These are phyloP conservation scores for Persicaria maculosa DNA, from an alignment of 148 eudicot genomes.

Conservation along the genomic window DNA sequence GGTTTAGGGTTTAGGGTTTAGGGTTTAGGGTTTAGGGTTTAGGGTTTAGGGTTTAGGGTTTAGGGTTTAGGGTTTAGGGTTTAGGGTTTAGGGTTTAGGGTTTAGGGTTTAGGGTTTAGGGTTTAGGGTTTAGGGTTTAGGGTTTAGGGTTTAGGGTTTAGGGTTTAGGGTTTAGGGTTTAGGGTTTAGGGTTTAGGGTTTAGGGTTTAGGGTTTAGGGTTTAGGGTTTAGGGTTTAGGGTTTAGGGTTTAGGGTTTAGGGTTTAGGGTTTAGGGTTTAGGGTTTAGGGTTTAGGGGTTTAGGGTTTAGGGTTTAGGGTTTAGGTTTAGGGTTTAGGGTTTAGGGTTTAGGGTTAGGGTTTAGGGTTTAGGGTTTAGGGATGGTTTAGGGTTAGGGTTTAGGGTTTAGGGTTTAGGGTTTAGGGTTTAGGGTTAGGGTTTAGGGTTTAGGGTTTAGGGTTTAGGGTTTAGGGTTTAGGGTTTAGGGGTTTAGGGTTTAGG, in stretches of 20 bases:
- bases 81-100: neutral
- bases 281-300: constrained; percentile 2
- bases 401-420: constrained; percentile 13
- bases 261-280: constrained; percentile 12
- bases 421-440: constrained; percentile 13
- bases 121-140: constrained; percentile 6
- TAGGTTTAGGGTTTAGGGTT: no score
- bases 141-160: constrained; percentile 14
- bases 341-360: neutral
- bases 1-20: constrained; percentile 13
- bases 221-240: constrained; percentile 12
- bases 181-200: constrained; percentile 12
- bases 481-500: constrained; percentile 11
- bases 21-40: no score
- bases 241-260: constrained; percentile 13
- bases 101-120: constrained; percentile 16
- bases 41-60: constrained; percentile 19
- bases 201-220: no score
- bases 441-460: no score
- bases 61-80: constrained; percentile 16
- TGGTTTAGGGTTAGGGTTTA: constrained; percentile 11
- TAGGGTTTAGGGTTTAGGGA: no score
- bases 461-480: constrained; percentile 10
- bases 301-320: no score
- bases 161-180: constrained; percentile 12